Conservation (phyloP, 805 yeast species). For the Jamesozyma lodderae region DNA sequence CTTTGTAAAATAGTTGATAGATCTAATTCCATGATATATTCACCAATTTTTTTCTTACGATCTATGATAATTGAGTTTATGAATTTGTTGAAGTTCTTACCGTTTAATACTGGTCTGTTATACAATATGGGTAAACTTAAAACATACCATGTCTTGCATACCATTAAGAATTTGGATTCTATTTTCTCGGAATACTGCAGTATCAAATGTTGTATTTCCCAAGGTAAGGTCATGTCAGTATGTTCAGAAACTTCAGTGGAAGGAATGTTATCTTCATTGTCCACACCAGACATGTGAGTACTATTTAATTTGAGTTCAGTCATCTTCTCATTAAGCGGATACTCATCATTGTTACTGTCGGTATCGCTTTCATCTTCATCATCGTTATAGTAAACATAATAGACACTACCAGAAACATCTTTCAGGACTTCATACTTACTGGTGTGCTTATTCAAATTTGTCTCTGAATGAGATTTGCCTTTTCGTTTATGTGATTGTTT, state of each 20-base stretch:
- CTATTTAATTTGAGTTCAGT: neutral
- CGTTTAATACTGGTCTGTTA: constrained; percentile 48
- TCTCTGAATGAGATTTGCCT: neutral
- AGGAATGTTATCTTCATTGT: neutral
- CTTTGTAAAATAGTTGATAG: constrained; percentile 74
- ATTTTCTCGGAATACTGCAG: constrained; percentile 18
- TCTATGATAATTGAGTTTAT: constrained; percentile 54
- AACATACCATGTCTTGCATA: constrained; percentile 52
- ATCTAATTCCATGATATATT: constrained; percentile 57
- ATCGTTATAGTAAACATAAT: constrained; percentile 1
- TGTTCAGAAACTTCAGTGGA: neutral
- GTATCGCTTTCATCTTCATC: neutral
- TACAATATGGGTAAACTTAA: constrained; percentile 61
- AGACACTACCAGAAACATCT: constrained; percentile 1
- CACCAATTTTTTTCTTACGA: constrained; percentile 42
- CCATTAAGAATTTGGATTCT: constrained; percentile 40
- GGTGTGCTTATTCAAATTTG: neutral
- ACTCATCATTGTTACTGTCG: neutral
- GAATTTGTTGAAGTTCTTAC: constrained; percentile 62
- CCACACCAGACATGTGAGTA: neutral
- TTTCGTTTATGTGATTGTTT: constrained; percentile 2
- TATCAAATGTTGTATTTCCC: constrained; percentile 40
- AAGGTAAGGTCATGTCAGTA: constrained; percentile 33
- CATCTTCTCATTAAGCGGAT: neutral
- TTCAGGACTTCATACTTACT: neutral